Conservation (phyloP, 176 grass and related monocot species). For the Triticum aestivum region DNA sequence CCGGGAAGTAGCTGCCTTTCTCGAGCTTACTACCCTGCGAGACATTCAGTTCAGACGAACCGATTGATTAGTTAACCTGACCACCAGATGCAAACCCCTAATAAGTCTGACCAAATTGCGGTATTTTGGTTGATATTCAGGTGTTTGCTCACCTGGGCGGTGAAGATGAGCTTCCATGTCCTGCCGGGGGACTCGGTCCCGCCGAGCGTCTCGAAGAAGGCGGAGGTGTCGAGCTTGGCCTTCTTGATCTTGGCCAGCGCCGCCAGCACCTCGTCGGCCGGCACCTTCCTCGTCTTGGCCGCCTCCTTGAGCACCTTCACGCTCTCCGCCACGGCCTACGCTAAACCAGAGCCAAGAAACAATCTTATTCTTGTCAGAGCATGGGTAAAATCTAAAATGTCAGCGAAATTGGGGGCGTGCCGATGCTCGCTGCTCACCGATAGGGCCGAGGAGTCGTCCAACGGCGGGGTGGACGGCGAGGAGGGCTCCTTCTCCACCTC, state of each 20-base stretch:
- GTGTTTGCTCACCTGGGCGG: slow-evolving; percentile 47
- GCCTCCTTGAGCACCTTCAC: slow-evolving; percentile 82
- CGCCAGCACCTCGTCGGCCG: slow-evolving; percentile 51
- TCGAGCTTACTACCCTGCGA: slow-evolving; percentile 46
- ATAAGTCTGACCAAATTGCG: too few species aligned
- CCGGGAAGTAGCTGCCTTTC: slow-evolving; percentile 72
- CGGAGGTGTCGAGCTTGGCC: slow-evolving; percentile 58
- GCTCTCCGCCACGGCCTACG: slow-evolving; percentile 57
- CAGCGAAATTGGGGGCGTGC: neutral
- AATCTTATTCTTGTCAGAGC: neutral
- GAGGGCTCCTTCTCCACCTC: slow-evolving; percentile 32
- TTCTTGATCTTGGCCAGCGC: slow-evolving; percentile 76
- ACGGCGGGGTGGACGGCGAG: neutral
- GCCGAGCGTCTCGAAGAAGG: slow-evolving; percentile 78
- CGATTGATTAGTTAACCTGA: neutral
- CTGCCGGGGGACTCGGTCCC: slow-evolving; percentile 83
- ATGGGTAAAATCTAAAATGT: neutral
- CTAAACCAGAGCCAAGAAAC: slow-evolving; percentile 29
- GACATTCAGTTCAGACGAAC: neutral
- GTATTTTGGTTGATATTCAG: neutral
- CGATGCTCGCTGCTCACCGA: slow-evolving; percentile 29
- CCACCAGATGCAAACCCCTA: too few species aligned
- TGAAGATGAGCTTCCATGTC: slow-evolving; percentile 99
- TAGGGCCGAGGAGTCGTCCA: neutral
- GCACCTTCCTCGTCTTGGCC: slow-evolving; percentile 79